Conservation (phyloP, 805 yeast genomes). For the Kockiozyma suomiensis region DNA sequence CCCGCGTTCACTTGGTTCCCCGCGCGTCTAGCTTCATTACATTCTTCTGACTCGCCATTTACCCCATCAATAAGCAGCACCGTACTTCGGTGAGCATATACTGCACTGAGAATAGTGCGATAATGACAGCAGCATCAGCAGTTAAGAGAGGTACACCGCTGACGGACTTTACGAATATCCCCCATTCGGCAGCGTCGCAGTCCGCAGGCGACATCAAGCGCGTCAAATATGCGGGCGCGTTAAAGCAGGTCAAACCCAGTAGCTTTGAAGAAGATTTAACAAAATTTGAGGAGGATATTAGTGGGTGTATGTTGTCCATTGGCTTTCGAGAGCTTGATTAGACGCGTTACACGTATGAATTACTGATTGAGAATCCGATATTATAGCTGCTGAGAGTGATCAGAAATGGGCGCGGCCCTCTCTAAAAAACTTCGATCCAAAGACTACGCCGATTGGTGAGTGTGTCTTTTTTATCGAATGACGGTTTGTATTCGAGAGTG, state of each 20-base stretch:
- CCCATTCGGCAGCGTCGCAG: conserved; percentile 1
- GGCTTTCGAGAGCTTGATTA: background rate
- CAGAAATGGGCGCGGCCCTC: conserved; percentile 60
- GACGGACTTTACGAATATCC: conserved; percentile 26
- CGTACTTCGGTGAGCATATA: background rate
- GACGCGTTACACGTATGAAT: background rate
- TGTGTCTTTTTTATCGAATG: background rate
- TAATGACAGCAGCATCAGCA: background rate
- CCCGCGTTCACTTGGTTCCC: conserved; percentile 5
- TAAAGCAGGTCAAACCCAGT: conserved; percentile 42
- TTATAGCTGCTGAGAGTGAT: conserved; percentile 35
- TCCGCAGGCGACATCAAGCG: conserved; percentile 15
- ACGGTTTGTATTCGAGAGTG: background rate
- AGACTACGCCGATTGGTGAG: conserved; percentile 50
- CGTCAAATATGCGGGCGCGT: conserved; percentile 4
- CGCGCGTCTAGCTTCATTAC: conserved; percentile 1
- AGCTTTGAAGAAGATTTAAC: conserved; percentile 57
- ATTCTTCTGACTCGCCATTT: background rate
- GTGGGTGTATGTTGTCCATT: conserved; percentile 22
- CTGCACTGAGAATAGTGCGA: no score
- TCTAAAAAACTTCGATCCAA: conserved; percentile 54
- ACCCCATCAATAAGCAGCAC: background rate
- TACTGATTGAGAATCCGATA: background rate
- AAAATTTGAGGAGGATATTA: conserved; percentile 48
- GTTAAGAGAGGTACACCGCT: conserved; percentile 26